Base-by-base conservation (phyloP, 2,329 filamentous ascomycete genomes). In the Arthrobotrys entomopaga region DNA sequence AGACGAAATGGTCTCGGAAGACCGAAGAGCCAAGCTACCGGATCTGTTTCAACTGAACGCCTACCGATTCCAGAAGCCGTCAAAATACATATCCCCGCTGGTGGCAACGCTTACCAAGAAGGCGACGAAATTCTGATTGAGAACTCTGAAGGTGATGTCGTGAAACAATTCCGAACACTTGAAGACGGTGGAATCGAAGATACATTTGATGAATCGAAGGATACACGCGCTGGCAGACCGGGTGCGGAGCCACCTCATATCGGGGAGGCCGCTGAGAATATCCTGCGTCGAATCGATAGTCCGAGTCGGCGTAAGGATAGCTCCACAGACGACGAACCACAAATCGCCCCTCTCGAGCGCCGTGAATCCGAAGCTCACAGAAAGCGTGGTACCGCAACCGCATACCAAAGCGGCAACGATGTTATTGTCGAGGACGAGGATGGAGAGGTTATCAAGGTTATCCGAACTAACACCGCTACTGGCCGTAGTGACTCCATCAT, bases 391-490 rank as follows among this genome's bases (percentile, higher is more conserved):
- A 75, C 91, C 11, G 92, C 92, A n/a, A 84, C 90, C 54, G 91
- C 91, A 3, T 96, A 93, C 80, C 91, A 93, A 77, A 94, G 92
- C 79, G 92, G 92, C 76, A 93, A 92, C 80, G 93, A 91, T 83
- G 92, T 96, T 77, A 94, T 96, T 80, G 90, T 96, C 15, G 91
- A 96, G 82, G 91, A 96, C 76, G 90, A 91, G 80, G 89, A 93
- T 78, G 91, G 91, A 49, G 92, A 96, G 80, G 92, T 96, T 34
- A 87, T 96, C 80, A 93, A 93, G 83, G 60, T 75, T 38, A 75
- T 75, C 29, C 52, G 71, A 34, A 65, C 71, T 15, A 54, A 69
- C 8, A 86, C 71, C n/a, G 61, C 65, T 38, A 58, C 59, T 20
- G 71, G 43, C 19, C 65, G 71, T 20, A 48, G 48, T n/a, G 56